phyloP scores from a whole-genome alignment of 2,329 filamentous ascomycete species.

The Ophiostoma sp. region DNA sequence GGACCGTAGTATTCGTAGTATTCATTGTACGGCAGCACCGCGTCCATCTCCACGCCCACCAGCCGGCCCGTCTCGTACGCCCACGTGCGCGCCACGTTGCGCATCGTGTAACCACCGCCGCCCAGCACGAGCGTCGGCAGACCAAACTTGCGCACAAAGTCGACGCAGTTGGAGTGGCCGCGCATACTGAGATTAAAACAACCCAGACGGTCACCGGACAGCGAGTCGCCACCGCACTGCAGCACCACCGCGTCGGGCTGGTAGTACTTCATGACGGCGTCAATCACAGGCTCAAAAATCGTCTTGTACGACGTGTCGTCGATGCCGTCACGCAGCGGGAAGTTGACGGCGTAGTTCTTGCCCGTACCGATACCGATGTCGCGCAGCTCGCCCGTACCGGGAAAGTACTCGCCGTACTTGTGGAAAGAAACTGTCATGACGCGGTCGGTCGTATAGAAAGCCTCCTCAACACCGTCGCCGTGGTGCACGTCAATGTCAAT shows the following conservation, averaged over 20 bases:
- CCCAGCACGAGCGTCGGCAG: conserved; percentile 90
- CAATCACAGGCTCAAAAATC: conserved; percentile 88
- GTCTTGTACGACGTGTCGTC: conserved; percentile 86
- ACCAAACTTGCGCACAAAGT: conserved; percentile 82
- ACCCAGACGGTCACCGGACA: conserved; percentile 90
- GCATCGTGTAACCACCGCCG: conserved; percentile 94
- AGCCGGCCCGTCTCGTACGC: conserved; percentile 92
- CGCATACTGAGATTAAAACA: conserved; percentile 98
- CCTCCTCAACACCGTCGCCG: conserved; percentile 81
- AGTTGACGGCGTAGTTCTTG: conserved; percentile 88
- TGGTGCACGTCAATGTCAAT: conserved; percentile 91
- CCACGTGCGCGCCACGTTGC: conserved; percentile 96
- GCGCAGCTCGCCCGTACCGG: conserved; percentile 82
- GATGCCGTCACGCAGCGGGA: conserved; percentile 88
- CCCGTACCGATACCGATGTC: conserved; percentile 85
- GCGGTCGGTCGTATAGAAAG: conserved; percentile 79
- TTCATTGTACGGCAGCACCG: conserved; percentile 90
- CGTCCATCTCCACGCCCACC: conserved; percentile 77
- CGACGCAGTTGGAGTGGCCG: conserved; percentile 91
- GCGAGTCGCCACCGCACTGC: conserved; percentile 92
- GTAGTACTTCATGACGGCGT: conserved; percentile 83
- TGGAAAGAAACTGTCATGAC: conserved; percentile 93
- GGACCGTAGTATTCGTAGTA: conserved; percentile 96
- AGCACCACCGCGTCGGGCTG: conserved; percentile 89
- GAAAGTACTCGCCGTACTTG: conserved; percentile 97